Conservation (phyloP, 2,329 filamentous ascomycete genomes). For the Daldinia sp. region DNA sequence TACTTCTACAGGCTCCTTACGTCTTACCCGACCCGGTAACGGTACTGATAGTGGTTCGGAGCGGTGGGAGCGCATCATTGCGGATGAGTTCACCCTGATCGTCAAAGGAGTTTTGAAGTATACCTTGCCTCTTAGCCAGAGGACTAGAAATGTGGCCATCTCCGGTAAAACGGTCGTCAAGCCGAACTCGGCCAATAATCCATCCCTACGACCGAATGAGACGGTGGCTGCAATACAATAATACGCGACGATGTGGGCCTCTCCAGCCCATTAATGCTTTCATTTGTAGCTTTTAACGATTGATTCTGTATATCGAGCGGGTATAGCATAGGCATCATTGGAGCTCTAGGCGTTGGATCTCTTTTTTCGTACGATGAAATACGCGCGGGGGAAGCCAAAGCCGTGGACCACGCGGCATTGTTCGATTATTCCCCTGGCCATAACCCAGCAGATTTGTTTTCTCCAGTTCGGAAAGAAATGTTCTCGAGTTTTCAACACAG, state of each 20-base stretch:
- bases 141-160: conserved; percentile 66
- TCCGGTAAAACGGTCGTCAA: conserved; percentile 67
- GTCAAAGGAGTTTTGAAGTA: conserved; percentile 92
- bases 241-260: conserved; percentile 37
- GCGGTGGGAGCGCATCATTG: conserved; percentile 88
- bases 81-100: conserved; percentile 93
- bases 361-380: conserved; percentile 16
- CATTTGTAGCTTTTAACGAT: conserved; percentile 39
- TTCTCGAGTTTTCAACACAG: conserved; percentile 18
- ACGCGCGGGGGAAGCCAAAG: conserved; percentile 1
- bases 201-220: conserved; percentile 51
- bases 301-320: conserved; percentile 51
- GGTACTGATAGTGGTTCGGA: conserved; percentile 84
- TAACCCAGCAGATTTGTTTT: conserved; percentile 20
- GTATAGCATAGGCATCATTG: conserved; percentile 47
- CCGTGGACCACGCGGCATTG: conserved; percentile 22
- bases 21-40: conserved; percentile 85
- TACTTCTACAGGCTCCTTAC: conserved; percentile 81
- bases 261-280: conserved; percentile 38
- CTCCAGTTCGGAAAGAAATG: conserved; percentile 21
- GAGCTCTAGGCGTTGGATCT: conserved; percentile 47
- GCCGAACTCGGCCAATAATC: conserved; percentile 68
- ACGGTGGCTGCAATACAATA: conserved; percentile 46
- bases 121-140: conserved; percentile 68
- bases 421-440: conserved; percentile 21